Conservation (phyloP, 2,329 filamentous ascomycete genomes). For the Penicillium freii region DNA sequence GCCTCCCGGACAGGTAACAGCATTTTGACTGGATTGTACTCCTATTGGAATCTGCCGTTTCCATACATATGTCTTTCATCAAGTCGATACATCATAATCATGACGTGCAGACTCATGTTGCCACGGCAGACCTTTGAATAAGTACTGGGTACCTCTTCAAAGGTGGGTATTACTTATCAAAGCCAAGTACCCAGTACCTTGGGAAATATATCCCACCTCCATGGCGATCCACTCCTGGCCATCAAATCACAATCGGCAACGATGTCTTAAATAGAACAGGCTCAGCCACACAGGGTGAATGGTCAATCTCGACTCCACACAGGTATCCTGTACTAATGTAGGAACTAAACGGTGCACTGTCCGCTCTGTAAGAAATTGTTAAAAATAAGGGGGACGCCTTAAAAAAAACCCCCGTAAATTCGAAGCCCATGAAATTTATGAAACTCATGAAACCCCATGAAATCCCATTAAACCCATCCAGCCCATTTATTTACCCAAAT, state of each 20-base stretch:
- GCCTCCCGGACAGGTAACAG: background rate
- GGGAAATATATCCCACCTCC: background rate
- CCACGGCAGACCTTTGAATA: background rate
- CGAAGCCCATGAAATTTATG: background rate
- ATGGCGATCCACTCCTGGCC: background rate
- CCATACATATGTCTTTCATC: background rate
- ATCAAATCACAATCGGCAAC: background rate
- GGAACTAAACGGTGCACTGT: background rate
- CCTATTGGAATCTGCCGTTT: background rate
- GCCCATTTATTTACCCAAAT: background rate
- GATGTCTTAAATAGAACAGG: constrained; percentile 8
- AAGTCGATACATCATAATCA: constrained; percentile 3
- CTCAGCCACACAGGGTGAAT: constrained; percentile 5
- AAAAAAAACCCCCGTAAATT: background rate
- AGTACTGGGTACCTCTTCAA: background rate
- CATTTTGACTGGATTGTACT: background rate
- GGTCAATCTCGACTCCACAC: constrained; percentile 2
- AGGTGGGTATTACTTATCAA: background rate
- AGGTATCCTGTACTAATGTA: background rate
- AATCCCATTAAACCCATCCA: background rate
- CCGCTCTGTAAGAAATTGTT: background rate
- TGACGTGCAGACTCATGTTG: constrained; percentile 20
- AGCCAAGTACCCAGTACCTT: constrained; percentile 5
- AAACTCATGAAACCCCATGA: background rate
- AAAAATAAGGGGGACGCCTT: background rate